Evolutionary conservation across 2,329 filamentous ascomycete genomes (phyloP).

Genomic region (Botryotinia narcissicola): DNA sequence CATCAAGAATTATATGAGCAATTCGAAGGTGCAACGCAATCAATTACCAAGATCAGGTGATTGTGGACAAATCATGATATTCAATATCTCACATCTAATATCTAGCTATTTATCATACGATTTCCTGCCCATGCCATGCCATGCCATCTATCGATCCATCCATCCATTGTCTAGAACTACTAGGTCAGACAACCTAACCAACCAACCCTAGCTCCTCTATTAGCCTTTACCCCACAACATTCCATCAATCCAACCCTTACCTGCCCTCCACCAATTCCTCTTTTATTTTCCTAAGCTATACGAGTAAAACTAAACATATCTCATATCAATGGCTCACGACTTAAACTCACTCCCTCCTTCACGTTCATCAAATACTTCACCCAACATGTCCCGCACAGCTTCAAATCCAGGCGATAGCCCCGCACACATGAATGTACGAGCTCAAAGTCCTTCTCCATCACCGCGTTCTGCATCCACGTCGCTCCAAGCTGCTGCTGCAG

Average conservation of each 20-base stretch:
- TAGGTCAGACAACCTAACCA: not conserved
- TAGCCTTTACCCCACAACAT: not conserved
- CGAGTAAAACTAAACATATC: not conserved
- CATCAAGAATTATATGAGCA: not conserved
- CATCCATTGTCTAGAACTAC: not conserved
- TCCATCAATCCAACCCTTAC: constrained; percentile 4
- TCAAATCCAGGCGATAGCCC: constrained; percentile 36
- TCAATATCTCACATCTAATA: not conserved
- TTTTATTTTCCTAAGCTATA: not conserved
- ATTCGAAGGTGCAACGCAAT: not conserved
- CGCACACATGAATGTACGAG: constrained; percentile 34
- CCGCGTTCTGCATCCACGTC: constrained; percentile 66
- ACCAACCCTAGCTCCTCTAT: not conserved
- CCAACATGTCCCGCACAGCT: constrained; percentile 42
- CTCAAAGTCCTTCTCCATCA: constrained; percentile 57
- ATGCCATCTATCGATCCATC: not conserved
- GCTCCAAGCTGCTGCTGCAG: constrained; percentile 71
- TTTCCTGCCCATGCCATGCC: not conserved
- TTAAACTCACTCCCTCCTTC: constrained; percentile 58
- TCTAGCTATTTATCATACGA: not conserved
- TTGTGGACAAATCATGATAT: no score
- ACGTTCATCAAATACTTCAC: constrained; percentile 38
- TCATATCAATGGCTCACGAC: constrained; percentile 45
- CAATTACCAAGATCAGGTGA: no score
- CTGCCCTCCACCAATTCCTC: not conserved